Evolutionary conservation across 768 basidiomycete species (phyloP).

Genomic region (Sporobolomyces roseus): DNA sequence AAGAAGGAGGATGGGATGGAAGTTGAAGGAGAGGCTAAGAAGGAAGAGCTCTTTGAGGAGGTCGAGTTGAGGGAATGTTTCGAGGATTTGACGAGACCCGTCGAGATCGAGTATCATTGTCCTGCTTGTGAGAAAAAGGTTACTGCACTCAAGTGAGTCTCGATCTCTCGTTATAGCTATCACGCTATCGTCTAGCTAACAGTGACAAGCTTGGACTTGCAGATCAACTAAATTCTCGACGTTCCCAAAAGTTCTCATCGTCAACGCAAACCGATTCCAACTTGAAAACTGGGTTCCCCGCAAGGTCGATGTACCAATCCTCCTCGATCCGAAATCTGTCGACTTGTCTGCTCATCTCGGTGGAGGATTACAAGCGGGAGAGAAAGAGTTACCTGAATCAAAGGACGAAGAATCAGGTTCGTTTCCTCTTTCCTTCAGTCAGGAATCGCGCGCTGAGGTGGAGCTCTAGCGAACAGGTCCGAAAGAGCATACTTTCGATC

Average conservation of each 20-base stretch:
- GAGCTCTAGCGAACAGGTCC: too few relatives aligned
- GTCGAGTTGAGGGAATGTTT: constrained; percentile 64
- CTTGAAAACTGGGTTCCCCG: constrained; percentile 93
- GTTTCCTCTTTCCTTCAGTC: constrained; percentile 37
- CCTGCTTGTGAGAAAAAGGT: constrained; percentile 67
- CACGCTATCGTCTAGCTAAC: background rate
- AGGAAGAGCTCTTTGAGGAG: constrained; percentile 61
- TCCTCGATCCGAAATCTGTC: constrained; percentile 63
- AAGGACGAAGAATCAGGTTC: background rate
- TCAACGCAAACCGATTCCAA: constrained; percentile 92
- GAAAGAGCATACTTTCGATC: constrained; percentile 65
- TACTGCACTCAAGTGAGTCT: constrained; percentile 65
- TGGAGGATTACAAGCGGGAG: constrained; percentile 64
- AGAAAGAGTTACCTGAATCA: constrained; percentile 65
- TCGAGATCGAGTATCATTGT: constrained; percentile 78
- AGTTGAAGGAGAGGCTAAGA: constrained; percentile 48
- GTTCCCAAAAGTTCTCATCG: constrained; percentile 79
- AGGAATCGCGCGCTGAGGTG: too few relatives aligned
- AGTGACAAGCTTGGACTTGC: too few relatives aligned
- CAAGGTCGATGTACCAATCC: constrained; percentile 86
- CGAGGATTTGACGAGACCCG: constrained; percentile 55
- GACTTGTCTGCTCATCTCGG: constrained; percentile 65
- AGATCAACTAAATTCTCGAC: constrained; percentile 75
- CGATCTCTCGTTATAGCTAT: background rate
- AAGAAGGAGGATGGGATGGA: constrained; percentile 16